Percentiles rank a stretch among this genome's conserved stretches.
Evolutionary conservation across 495 filamentous ascomycete species (phyloP).

Genomic region (Penicillium cosmopolitanum): DNA sequence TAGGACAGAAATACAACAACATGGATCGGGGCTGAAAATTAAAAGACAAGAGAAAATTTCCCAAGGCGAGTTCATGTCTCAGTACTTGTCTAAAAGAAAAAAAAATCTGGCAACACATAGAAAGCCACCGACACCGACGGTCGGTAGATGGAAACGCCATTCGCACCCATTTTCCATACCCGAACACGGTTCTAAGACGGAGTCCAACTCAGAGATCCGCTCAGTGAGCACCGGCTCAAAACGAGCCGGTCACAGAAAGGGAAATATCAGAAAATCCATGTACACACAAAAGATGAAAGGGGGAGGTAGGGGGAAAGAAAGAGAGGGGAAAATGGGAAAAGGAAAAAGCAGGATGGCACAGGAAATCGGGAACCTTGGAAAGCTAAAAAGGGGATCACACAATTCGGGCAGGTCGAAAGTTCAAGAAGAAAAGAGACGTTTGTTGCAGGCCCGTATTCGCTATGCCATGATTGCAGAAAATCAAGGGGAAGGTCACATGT

Average conservation of each 20-base stretch:
- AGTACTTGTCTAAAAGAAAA: conserved; percentile 31
- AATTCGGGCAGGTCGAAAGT: conserved; percentile 28
- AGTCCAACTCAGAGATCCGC: conserved; percentile 47
- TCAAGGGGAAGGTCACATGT: conserved; percentile 33
- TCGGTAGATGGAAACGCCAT: conserved; percentile 52
- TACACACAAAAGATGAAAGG: conserved; percentile 47
- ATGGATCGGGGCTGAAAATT: neutral
- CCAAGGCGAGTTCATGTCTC: conserved; percentile 31
- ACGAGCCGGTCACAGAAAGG: conserved; percentile 36
- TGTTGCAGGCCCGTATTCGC: conserved; percentile 46
- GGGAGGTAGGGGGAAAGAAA: conserved; percentile 20
- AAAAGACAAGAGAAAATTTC: conserved; percentile 4
- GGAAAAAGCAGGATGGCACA: conserved; percentile 18
- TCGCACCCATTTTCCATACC: conserved; percentile 54
- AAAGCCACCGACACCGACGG: conserved; percentile 39
- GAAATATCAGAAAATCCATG: conserved; percentile 51
- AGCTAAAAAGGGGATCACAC: conserved; percentile 22
- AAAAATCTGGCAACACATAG: conserved; percentile 35
- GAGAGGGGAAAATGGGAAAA: conserved; percentile 1
- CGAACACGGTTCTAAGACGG: conserved; percentile 52
- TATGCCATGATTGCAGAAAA: conserved; percentile 46
- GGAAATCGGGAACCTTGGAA: conserved; percentile 10
- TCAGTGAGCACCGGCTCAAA: conserved; percentile 30
- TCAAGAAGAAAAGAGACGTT: conserved; percentile 33
- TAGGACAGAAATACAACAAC: no score